These are phyloP conservation scores for Colletotrichum chlorophyti DNA, from an alignment of 2,329 filamentous ascomycete genomes.

Conservation along the genomic window DNA sequence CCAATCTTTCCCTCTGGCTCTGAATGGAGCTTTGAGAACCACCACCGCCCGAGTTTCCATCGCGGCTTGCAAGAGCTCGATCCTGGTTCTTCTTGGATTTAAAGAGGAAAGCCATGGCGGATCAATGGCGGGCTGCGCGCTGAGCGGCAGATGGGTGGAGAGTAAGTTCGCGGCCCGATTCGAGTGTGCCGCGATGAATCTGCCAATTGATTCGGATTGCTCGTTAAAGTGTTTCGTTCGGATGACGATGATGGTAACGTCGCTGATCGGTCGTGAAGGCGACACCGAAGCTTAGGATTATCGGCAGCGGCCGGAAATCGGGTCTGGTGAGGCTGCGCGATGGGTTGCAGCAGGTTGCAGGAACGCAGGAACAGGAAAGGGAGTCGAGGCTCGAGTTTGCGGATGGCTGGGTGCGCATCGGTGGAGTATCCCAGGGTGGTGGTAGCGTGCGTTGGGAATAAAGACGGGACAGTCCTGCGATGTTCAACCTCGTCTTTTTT, in stretches of 20 bases:
- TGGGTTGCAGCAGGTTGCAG: constrained; percentile 25
- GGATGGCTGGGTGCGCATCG: constrained; percentile 55
- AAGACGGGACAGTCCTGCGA: constrained; percentile 34
- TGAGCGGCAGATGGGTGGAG: constrained; percentile 35
- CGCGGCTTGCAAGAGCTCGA: constrained; percentile 62
- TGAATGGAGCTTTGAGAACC: constrained; percentile 55
- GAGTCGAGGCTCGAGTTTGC: constrained; percentile 43
- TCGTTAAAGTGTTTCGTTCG: neutral
- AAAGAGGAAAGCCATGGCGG: constrained; percentile 80
- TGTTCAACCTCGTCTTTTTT: constrained; percentile 46
- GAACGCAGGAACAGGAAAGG: constrained; percentile 37
- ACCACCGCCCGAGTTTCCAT: constrained; percentile 49
- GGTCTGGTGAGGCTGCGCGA: constrained; percentile 23
- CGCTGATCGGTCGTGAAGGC: constrained; percentile 1
- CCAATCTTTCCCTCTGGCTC: constrained; percentile 41
- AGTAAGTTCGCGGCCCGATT: constrained; percentile 31
- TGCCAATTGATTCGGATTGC: constrained; percentile 18
- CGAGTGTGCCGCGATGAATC: constrained; percentile 23
- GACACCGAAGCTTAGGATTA: constrained; percentile 6
- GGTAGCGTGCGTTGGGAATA: constrained; percentile 34
- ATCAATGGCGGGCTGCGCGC: constrained; percentile 45
- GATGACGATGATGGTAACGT: constrained; percentile 6
- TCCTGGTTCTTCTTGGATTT: constrained; percentile 82
- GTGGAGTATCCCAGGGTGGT: constrained; percentile 38
- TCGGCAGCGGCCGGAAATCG: constrained; percentile 19